These are phyloP conservation scores for Hypholoma sublateritium DNA, from an alignment of 768 basidiomycete genomes.

Conservation along the genomic window DNA sequence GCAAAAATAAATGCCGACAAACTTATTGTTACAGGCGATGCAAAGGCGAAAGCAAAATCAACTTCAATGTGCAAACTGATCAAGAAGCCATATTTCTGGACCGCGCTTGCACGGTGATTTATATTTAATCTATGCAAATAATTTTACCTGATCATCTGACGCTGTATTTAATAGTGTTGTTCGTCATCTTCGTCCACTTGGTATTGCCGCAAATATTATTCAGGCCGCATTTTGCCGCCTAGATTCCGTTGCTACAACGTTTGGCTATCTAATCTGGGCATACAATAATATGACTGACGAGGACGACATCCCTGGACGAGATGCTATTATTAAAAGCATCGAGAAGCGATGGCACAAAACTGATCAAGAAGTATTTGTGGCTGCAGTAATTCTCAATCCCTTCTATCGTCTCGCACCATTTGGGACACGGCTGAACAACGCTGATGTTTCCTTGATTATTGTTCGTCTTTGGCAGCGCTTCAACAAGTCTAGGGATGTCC, in stretches of 20 bases:
- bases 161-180: constrained; percentile 21
- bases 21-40: constrained; percentile 22
- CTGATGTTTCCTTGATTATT: neutral
- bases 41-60: constrained; percentile 23
- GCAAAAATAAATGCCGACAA: constrained; percentile 7
- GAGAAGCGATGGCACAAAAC: constrained; percentile 26
- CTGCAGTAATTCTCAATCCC: constrained; percentile 33
- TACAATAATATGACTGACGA: constrained; percentile 14
- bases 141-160: constrained; percentile 2
- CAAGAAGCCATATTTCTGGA: constrained; percentile 29
- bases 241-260: constrained; percentile 30
- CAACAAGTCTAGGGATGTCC: neutral
- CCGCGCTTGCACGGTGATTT: constrained; percentile 25
- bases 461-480: neutral
- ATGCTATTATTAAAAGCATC: constrained; percentile 28
- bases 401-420: constrained; percentile 2
- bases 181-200: constrained; percentile 29
- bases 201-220: constrained; percentile 27
- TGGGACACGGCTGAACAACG: constrained; percentile 1
- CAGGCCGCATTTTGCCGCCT: constrained; percentile 26
- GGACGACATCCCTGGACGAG: constrained; percentile 13
- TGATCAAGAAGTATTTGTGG: constrained; percentile 35
- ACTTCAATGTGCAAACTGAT: constrained; percentile 27
- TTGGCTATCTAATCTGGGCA: constrained; percentile 22
- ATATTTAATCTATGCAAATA: too few species aligned